Percentiles rank a stretch among this genome's conserved stretches.
Evolutionary conservation across 2,329 filamentous ascomycete genomes (phyloP).

Genomic region (Elsinoe batatas): DNA sequence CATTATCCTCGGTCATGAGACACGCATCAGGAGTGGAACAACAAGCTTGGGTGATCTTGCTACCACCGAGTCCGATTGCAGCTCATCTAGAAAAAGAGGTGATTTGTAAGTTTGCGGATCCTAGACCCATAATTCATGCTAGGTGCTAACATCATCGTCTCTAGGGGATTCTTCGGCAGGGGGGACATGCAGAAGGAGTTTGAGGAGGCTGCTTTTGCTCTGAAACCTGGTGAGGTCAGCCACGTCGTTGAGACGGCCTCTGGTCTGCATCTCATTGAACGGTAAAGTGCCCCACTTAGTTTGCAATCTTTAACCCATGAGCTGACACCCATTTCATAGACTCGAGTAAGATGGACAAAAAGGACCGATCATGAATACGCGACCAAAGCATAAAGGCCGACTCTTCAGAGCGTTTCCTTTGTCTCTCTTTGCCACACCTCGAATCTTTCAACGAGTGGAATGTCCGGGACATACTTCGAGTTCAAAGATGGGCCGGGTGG

Average conservation of each 20-base stretch:
- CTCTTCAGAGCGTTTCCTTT: neutral
- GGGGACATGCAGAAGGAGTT: slow-evolving; percentile 99
- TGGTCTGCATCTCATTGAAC: slow-evolving; percentile 89
- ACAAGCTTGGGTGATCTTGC: slow-evolving; percentile 72
- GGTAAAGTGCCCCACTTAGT: slow-evolving; percentile 46
- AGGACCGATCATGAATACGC: neutral
- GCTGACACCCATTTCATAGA: neutral
- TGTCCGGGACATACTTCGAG: neutral
- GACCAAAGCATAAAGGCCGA: neutral
- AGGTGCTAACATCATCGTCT: neutral
- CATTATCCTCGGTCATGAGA: slow-evolving; percentile 67
- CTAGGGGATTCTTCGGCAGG: slow-evolving; percentile 76
- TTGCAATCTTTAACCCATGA: neutral
- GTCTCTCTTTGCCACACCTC: neutral
- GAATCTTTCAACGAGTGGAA: neutral
- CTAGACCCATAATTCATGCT: neutral
- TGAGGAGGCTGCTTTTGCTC: slow-evolving; percentile 86
- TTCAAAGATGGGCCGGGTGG: no score
- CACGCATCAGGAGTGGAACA: slow-evolving; percentile 62
- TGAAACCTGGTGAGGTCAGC: slow-evolving; percentile 80
- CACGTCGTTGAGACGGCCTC: slow-evolving; percentile 83
- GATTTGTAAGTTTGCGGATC: slow-evolving; percentile 54
- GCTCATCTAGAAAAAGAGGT: slow-evolving; percentile 84
- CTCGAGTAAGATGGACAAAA: neutral
- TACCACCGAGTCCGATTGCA: slow-evolving; percentile 84